Percentiles rank a stretch among this genome's conserved stretches.
Evolutionary conservation across 352 stramenopile genomes (phyloP).

Genomic region (Phytophthora sansomeana): DNA sequence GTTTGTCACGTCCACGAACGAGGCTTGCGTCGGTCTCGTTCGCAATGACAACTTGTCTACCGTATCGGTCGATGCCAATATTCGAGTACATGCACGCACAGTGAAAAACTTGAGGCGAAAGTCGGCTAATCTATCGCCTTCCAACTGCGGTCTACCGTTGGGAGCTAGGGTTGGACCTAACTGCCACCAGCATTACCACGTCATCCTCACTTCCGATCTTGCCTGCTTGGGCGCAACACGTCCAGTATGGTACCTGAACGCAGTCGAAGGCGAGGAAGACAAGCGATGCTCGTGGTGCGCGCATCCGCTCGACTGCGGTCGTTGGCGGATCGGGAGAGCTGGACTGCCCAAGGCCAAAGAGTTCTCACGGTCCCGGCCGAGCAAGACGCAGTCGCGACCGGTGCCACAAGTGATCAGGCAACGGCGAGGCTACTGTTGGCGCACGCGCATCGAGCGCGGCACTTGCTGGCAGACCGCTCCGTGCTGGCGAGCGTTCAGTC

Average conservation of each 20-base stretch:
- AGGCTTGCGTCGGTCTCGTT: no score
- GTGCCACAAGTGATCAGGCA: no score
- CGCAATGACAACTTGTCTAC: no score
- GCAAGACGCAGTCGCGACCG: no score
- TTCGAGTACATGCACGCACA: no score
- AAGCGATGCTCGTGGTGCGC: conserved; percentile 19
- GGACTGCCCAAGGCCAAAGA: conserved; percentile 18
- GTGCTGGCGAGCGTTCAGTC: conserved; percentile 33
- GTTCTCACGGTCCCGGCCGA: conserved; percentile 20
- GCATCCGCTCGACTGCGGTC: conserved; percentile 2
- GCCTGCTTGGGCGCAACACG: background rate
- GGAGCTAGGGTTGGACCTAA: no score
- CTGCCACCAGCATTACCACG: background rate
- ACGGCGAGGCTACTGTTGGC: no score
- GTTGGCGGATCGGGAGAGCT: conserved; percentile 9
- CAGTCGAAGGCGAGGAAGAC: conserved; percentile 12
- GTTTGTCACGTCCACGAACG: no score
- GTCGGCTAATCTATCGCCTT: no score
- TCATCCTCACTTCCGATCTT: conserved; percentile 13
- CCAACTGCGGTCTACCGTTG: background rate
- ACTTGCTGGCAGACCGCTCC: conserved; percentile 29
- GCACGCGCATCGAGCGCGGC: conserved; percentile 33
- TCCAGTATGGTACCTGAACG: conserved; percentile 17
- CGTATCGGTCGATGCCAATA: no score
- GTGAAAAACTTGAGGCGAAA: no score